These are phyloP conservation scores for Aristolochia fimbriata DNA, from an alignment of 164 flowering plant species.

Conservation along the genomic window DNA sequence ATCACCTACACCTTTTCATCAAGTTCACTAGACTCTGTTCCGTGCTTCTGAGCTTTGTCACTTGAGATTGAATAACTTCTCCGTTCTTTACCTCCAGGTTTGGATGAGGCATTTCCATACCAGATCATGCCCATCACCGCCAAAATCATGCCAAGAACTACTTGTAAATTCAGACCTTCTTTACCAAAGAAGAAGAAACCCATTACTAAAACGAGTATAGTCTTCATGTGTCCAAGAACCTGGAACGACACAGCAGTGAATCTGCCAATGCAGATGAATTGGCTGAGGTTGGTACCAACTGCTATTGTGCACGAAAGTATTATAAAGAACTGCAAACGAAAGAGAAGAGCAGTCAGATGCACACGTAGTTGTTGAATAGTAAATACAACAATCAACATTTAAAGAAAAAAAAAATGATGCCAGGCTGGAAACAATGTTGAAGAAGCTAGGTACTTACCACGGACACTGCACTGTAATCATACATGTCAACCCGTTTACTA, in stretches of 20 bases:
- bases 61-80: slow-evolving; percentile 28
- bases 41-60: slow-evolving; percentile 31
- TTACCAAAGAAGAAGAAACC: slow-evolving; percentile 83
- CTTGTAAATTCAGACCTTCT: slow-evolving; percentile 81
- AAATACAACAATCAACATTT: too few species aligned
- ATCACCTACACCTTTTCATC: slow-evolving; percentile 37
- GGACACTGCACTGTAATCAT: slow-evolving; percentile 28
- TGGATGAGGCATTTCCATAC: slow-evolving; percentile 85
- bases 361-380: too few species aligned
- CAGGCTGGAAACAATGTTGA: too few species aligned
- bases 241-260: slow-evolving; percentile 82
- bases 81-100: slow-evolving; percentile 82
- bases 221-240: slow-evolving; percentile 90
- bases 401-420: too few species aligned
- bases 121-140: slow-evolving; percentile 83
- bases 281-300: slow-evolving; percentile 77
- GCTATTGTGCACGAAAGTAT: slow-evolving; percentile 68
- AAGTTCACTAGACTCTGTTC: slow-evolving; percentile 26
- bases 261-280: slow-evolving; percentile 87
- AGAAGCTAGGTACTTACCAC: slow-evolving; percentile 34
- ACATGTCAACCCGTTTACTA: slow-evolving; percentile 47
- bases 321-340: slow-evolving; percentile 47
- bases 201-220: slow-evolving; percentile 54
- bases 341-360: not conserved
- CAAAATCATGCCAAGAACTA: slow-evolving; percentile 71